A percentile compares a stretch with the other conserved stretches of the same genome.
Evolutionary conservation across 352 stramenopile species (phyloP).

Genomic region (Poterioochromonas sp.): DNA sequence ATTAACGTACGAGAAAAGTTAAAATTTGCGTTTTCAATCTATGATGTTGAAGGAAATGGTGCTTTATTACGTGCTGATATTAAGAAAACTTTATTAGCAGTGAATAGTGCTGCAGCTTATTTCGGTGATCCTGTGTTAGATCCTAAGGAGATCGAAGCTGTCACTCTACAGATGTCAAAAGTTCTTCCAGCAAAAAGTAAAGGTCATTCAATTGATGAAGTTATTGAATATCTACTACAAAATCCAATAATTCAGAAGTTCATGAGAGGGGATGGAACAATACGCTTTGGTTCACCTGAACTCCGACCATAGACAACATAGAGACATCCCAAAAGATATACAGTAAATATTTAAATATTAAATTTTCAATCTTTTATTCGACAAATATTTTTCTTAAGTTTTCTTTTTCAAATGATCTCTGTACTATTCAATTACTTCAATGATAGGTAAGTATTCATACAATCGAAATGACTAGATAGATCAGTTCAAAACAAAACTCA

Average conservation of each 20-base stretch:
- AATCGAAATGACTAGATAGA: too few relatives aligned
- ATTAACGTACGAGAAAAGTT: neutral
- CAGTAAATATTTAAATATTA: too few relatives aligned
- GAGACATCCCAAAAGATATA: too few relatives aligned
- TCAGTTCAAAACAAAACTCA: too few relatives aligned
- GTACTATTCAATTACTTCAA: too few relatives aligned
- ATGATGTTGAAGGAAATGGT: neutral
- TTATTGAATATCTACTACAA: neutral
- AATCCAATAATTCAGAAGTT: neutral
- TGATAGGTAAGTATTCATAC: too few relatives aligned
- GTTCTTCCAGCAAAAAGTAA: neutral
- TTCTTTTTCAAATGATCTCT: too few relatives aligned
- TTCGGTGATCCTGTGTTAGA: constrained; percentile 25
- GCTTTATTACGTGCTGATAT: neutral
- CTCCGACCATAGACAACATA: neutral
- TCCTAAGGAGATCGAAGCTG: neutral
- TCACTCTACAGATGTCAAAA: neutral
- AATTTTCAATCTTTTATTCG: too few relatives aligned
- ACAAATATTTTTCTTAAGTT: too few relatives aligned
- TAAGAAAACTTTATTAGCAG: constrained; percentile 5
- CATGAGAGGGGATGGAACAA: neutral
- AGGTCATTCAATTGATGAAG: neutral
- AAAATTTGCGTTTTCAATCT: neutral
- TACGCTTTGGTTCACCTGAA: constrained; percentile 1
- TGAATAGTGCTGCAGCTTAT: constrained; percentile 9